Base-by-base conservation (phyloP, 371 early-diverging fungal species). In the Mucor sp. region DNA sequence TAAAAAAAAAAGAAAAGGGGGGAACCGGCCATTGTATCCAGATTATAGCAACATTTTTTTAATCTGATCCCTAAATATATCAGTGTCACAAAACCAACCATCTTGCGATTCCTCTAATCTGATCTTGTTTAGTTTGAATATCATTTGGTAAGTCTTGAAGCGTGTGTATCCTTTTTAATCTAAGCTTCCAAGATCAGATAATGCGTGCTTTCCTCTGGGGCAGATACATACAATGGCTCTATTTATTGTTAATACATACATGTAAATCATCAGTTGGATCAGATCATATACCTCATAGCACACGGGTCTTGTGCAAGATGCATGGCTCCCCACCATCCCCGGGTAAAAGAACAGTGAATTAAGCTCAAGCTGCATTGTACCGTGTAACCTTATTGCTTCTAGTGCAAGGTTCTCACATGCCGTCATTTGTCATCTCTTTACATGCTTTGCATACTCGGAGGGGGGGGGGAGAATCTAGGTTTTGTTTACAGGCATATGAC, bases 61-160 rank as follows among this genome's bases (percentile, higher is more conserved):
- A 56, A 56, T 56, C 56, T 56, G 56, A 56, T 56, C n/a, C 56
- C 17, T 15, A 56, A 56, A 56, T 21, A 56, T 14, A 56, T 17
- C 17, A 30, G 32, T 56, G 56, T 56, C 56, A 56, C 56, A 32
- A 30, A 30, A 9, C 56, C 30, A 53, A 53, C 23, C 23, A 27
- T 44, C 44, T 50, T 25, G 50, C 25, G 7, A 12, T 50, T 19
- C 6, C 19, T 44, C 44, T 56, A 56, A 56, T 56, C 56, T 56
- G 56, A 56, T 56, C 56, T 30, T 48, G 12, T 25, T 33, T 30
- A 35, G 48, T 17, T 32, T 48, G 25, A 25, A 25, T 50, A 25
- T 50, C 14, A 37, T 14, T 37, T 37, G 37, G 37, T 14, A 37
- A 37, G 37, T 37, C 37, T 37, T 37, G 37, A 37, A 37, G 12